These are phyloP conservation scores for Eucalyptus pauciflora DNA, from an alignment of 345 rosid genomes.

Conservation along the genomic window DNA sequence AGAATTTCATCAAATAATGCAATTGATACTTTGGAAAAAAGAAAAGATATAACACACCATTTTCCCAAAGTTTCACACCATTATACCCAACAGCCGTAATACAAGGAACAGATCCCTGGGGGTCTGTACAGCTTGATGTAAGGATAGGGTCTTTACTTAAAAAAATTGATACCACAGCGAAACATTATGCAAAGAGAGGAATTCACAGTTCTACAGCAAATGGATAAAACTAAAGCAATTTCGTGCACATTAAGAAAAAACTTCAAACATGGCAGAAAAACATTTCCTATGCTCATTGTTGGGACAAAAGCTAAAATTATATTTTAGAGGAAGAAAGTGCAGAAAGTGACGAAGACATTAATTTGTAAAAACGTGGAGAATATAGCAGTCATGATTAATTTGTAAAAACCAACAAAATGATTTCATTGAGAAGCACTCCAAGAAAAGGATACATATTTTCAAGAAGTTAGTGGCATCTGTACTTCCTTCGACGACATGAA, in stretches of 20 bases:
- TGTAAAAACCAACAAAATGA: neutral
- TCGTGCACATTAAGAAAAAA: neutral
- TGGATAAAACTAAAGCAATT: neutral
- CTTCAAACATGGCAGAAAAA: neutral
- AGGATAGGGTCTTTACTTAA: slow-evolving; percentile 18
- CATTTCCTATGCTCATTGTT: neutral
- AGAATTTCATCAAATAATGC: neutral
- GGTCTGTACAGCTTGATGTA: slow-evolving; percentile 56
- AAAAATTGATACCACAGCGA: neutral
- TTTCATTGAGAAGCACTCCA: neutral
- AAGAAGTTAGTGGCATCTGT: slow-evolving; percentile 55
- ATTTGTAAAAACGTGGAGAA: neutral
- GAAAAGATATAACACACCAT: slow-evolving; percentile 24
- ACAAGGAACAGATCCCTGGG: slow-evolving; percentile 63
- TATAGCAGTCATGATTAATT: neutral
- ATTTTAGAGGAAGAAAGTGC: neutral
- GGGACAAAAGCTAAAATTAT: neutral
- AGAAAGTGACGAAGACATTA: neutral
- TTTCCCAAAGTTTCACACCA: slow-evolving; percentile 75
- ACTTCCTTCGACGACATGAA: slow-evolving; percentile 53
- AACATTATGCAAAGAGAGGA: neutral
- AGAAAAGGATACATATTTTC: slow-evolving; percentile 78
- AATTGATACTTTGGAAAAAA: neutral
- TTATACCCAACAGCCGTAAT: slow-evolving; percentile 75
- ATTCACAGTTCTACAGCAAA: neutral